These are phyloP conservation scores for Sporothrix dimorphospora DNA, from an alignment of 2,329 filamentous ascomycete species.

Conservation along the genomic window DNA sequence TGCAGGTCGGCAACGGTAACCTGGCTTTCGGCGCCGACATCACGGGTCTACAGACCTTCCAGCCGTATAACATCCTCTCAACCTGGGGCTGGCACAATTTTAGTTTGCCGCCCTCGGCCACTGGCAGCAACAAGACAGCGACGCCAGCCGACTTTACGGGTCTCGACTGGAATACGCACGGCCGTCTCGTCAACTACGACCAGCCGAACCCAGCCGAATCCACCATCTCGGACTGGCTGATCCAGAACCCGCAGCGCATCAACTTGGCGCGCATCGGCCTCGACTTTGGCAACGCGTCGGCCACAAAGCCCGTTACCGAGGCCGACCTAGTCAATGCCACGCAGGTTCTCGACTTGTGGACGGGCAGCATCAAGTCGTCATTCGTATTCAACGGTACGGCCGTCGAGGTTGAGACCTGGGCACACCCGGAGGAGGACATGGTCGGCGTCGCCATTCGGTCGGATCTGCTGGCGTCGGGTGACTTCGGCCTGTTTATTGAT, in stretches of 20 bases:
- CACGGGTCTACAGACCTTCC: slow-evolving; percentile 52
- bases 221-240: slow-evolving; percentile 49
- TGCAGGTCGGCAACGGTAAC: slow-evolving; percentile 56
- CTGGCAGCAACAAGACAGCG: slow-evolving; percentile 40
- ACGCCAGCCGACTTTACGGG: slow-evolving; percentile 46
- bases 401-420: slow-evolving; percentile 50
- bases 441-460: slow-evolving; percentile 50
- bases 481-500: slow-evolving; percentile 54
- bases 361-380: slow-evolving; percentile 48
- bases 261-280: slow-evolving; percentile 55
- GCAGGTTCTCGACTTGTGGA: slow-evolving; percentile 54
- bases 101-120: slow-evolving; percentile 44
- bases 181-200: slow-evolving; percentile 47
- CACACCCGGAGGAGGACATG: slow-evolving; percentile 51
- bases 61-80: slow-evolving; percentile 51
- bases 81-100: slow-evolving; percentile 57
- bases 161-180: slow-evolving; percentile 50
- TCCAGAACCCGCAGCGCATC: slow-evolving; percentile 55
- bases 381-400: slow-evolving; percentile 47
- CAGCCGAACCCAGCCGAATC: slow-evolving; percentile 47
- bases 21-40: slow-evolving; percentile 53
- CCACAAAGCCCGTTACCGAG: slow-evolving; percentile 42
- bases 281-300: slow-evolving; percentile 45
- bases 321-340: slow-evolving; percentile 44
- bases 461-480: slow-evolving; percentile 43